Conservation (phyloP, 768 basidiomycete genomes). For the Russula lepida region DNA sequence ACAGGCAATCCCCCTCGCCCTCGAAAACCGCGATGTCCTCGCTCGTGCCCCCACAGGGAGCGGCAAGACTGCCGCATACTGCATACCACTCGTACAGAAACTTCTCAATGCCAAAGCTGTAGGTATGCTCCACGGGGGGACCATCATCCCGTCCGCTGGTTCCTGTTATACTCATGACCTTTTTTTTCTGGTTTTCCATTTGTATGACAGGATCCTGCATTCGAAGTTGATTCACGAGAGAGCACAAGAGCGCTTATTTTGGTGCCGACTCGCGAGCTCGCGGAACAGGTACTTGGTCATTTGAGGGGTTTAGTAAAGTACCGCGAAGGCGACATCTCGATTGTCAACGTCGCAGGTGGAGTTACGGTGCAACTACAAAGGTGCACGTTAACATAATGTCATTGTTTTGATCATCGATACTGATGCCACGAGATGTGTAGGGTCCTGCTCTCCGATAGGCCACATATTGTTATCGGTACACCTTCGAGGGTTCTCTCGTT, state of each 20-base stretch:
- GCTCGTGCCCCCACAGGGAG: slow-evolving; percentile 93
- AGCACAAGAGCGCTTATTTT: slow-evolving; percentile 70
- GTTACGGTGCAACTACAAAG: slow-evolving; percentile 62
- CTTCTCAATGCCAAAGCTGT: slow-evolving; percentile 63
- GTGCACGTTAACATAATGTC: slow-evolving; percentile 32
- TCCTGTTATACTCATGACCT: background rate
- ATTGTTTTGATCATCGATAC: background rate
- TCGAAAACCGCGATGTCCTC: slow-evolving; percentile 84
- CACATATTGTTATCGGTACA: slow-evolving; percentile 74
- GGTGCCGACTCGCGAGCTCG: slow-evolving; percentile 86
- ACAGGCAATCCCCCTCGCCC: slow-evolving; percentile 85
- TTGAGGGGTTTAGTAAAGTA: slow-evolving; percentile 59
- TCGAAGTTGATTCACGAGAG: slow-evolving; percentile 27
- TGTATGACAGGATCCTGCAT: background rate
- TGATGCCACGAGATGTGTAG: slow-evolving; percentile 26
- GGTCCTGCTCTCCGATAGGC: slow-evolving; percentile 53
- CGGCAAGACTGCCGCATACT: slow-evolving; percentile 96
- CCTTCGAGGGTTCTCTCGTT: slow-evolving; percentile 62
- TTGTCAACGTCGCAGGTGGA: slow-evolving; percentile 73
- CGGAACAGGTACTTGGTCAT: slow-evolving; percentile 79
- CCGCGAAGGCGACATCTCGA: slow-evolving; percentile 64
- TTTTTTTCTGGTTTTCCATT: background rate
- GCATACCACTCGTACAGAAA: slow-evolving; percentile 84
- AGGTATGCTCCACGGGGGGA: slow-evolving; percentile 12
- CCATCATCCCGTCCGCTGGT: background rate